Evolutionary conservation across 2,329 filamentous ascomycete species (phyloP).

Genomic region (Seiridium cupressi): DNA sequence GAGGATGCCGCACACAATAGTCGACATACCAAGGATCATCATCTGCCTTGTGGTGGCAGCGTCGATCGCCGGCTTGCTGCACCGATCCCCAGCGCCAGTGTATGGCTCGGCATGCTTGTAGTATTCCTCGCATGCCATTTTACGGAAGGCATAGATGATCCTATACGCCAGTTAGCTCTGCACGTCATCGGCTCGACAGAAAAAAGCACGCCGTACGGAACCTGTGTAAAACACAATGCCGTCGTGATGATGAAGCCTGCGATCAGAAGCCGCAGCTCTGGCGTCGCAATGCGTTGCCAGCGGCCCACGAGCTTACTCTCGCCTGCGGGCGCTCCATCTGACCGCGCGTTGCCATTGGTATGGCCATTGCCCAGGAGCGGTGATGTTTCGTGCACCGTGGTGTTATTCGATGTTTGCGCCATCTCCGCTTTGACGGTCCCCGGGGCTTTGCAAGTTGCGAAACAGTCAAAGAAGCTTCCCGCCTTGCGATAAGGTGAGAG

Average conservation of each 20-base stretch:
- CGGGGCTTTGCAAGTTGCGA: too few relatives aligned
- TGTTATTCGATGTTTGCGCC: slow-evolving; percentile 1
- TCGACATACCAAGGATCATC: slow-evolving; percentile 61
- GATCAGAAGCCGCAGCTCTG: slow-evolving; percentile 12
- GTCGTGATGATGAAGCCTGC: slow-evolving; percentile 19
- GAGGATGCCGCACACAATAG: slow-evolving; percentile 63
- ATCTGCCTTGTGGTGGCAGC: slow-evolving; percentile 60
- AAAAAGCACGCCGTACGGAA: slow-evolving; percentile 14
- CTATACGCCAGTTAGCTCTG: slow-evolving; percentile 19
- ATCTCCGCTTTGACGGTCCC: slow-evolving; percentile 6
- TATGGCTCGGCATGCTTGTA: slow-evolving; percentile 56
- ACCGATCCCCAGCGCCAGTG: slow-evolving; percentile 48
- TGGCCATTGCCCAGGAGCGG: slow-evolving; percentile 17
- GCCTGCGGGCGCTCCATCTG: slow-evolving; percentile 4
- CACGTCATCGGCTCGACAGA: background rate
- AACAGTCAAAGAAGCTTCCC: too few relatives aligned
- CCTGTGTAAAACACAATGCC: slow-evolving; percentile 21
- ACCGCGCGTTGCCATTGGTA: background rate
- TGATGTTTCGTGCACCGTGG: slow-evolving; percentile 14
- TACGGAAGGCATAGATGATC: slow-evolving; percentile 62
- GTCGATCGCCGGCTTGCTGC: slow-evolving; percentile 58
- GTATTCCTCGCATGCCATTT: slow-evolving; percentile 69
- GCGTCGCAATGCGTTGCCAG: slow-evolving; percentile 11
- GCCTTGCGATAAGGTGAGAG: too few relatives aligned
- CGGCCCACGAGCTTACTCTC: background rate